Evolutionary conservation across 202 grass and related monocot genomes (phyloP).

Genomic region (Saccharum hybrid): DNA sequence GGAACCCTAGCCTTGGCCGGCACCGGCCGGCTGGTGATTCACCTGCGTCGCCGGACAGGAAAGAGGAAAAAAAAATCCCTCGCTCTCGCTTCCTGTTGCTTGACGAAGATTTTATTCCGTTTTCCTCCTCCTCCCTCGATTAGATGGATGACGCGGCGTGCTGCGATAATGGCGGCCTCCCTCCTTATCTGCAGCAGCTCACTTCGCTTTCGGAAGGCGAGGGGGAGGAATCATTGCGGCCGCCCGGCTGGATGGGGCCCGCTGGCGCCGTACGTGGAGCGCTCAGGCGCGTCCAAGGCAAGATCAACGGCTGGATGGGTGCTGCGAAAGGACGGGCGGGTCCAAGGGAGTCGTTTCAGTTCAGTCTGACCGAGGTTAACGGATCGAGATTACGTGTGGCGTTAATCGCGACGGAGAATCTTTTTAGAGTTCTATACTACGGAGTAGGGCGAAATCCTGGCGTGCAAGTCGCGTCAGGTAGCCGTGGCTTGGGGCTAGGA

Average conservation of each 20-base stretch:
- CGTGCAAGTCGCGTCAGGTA: neutral
- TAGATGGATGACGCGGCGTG: conserved; percentile 25
- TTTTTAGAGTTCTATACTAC: neutral
- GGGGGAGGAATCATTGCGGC: conserved; percentile 42
- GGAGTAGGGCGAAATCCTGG: neutral
- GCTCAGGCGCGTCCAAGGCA: neutral
- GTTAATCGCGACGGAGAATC: neutral
- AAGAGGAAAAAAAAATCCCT: neutral
- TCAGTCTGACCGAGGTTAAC: neutral
- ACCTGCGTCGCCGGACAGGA: neutral
- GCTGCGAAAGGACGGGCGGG: neutral
- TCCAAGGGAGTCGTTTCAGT: neutral
- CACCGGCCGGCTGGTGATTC: neutral
- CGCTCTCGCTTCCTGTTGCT: no score
- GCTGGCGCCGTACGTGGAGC: neutral
- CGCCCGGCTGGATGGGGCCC: conserved; percentile 10
- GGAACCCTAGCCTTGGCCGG: conserved; percentile 36
- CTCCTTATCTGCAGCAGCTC: conserved; percentile 37
- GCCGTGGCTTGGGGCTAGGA: neutral
- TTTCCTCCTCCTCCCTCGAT: neutral
- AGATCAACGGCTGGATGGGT: neutral
- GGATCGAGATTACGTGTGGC: neutral
- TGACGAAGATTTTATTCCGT: neutral
- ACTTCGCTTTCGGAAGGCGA: conserved; percentile 12
- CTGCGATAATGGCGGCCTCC: conserved; percentile 36